Conservation (phyloP, 2,329 filamentous ascomycete genomes). For the Neonectria faginata region DNA sequence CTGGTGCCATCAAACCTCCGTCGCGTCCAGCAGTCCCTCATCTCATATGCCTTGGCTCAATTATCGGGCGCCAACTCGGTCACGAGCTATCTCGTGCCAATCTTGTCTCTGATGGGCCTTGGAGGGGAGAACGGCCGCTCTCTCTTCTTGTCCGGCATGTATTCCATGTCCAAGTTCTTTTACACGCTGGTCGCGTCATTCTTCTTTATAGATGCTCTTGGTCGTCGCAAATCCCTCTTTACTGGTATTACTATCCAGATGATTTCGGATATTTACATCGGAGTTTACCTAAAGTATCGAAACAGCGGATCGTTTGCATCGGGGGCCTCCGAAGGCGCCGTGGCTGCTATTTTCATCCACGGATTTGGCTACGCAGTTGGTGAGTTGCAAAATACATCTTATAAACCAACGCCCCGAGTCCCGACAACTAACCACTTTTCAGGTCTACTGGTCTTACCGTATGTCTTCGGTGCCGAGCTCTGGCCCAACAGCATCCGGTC, state of each 20-base stretch:
- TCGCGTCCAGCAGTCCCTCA: constrained; percentile 53
- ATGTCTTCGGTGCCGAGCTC: constrained; percentile 50
- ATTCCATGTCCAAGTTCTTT: constrained; percentile 57
- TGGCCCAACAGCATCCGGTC: constrained; percentile 29
- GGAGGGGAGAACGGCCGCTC: constrained; percentile 43
- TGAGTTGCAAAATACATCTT: constrained; percentile 15
- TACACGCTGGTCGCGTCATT: constrained; percentile 56
- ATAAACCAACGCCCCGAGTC: no score
- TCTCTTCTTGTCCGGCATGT: constrained; percentile 57
- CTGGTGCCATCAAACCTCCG: constrained; percentile 53
- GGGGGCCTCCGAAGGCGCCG: constrained; percentile 52
- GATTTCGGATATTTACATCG: constrained; percentile 56
- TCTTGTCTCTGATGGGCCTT: constrained; percentile 50
- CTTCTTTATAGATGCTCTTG: constrained; percentile 59
- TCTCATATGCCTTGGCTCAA: constrained; percentile 56
- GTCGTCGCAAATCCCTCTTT: constrained; percentile 53
- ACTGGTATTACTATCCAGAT: constrained; percentile 52
- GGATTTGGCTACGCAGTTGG: constrained; percentile 57
- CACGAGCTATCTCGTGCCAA: constrained; percentile 57
- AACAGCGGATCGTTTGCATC: constrained; percentile 41
- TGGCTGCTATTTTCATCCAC: constrained; percentile 59
- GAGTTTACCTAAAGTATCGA: constrained; percentile 53
- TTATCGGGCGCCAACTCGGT: constrained; percentile 59
- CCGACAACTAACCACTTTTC: neutral
- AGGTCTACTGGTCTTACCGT: constrained; percentile 54